Evolutionary conservation across 495 filamentous ascomycete genomes (phyloP), one percentile per base, ranked within the genome.

Genomic region (Tuber umbilicatum): DNA sequence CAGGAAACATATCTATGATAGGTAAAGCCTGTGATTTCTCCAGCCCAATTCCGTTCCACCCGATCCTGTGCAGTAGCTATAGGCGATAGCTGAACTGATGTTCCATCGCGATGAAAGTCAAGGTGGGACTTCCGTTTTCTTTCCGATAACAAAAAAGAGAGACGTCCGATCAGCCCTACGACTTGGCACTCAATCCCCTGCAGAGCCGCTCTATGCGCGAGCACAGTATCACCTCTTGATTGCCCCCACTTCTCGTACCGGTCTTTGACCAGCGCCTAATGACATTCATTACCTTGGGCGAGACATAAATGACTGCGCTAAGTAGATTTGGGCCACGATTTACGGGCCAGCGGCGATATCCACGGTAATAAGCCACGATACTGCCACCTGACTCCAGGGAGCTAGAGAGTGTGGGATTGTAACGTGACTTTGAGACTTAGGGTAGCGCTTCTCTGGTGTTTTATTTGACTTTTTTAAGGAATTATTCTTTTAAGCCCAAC

Each of bases 221-320:
- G n/a, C n/a, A n/a, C n/a, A n/a, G n/a, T 64, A 23, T 64, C 14
- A 17, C 14, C 55, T 64, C 55, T 1, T 14, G 55, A 35, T 64
- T 64, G 55, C 55, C 55, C 55, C 55, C 55, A 64, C 55, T 64
- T n/a, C n/a, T n/a, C n/a, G n/a, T n/a, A n/a, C n/a, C n/a, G n/a
- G n/a, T n/a, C 3, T 64, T 64, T 64, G 55, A 14, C 27, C 27
- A 27, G 14, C 27, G 14, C 10, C 27, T 1, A 14, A 35, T 27
- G 27, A 17, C 39, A 10, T 5, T 39, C 2, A 64, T 5, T 64
- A 6, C 31, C 55, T 1, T 64, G 17, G 31, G 27, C 55, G 55
- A 64, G 27, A 64, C 27, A 64, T 64, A 64, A 64, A 64, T 27
- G 16, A 64, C 55, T 17, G 14, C 55, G 5, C 55, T 14, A 35